Percentiles rank a stretch among this genome's conserved stretches.
phyloP scores from a whole-genome alignment of 1,284 basidiomycete species.

The Golubevia sp. region DNA sequence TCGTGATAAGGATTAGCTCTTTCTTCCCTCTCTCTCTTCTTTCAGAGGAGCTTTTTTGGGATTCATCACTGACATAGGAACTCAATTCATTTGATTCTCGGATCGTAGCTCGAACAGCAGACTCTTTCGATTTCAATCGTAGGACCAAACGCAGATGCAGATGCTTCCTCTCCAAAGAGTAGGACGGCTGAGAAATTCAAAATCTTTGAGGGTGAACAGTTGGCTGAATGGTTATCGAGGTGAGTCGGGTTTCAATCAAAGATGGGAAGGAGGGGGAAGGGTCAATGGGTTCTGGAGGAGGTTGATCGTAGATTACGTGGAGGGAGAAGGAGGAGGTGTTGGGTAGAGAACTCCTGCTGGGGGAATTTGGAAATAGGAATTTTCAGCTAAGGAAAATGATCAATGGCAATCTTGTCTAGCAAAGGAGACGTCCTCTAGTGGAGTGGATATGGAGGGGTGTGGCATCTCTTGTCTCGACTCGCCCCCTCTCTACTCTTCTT shows the following conservation, averaged over 20 bases:
- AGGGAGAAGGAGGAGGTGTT: slow-evolving; percentile 5
- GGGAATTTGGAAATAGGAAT: too few relatives aligned
- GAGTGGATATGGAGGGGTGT: too few relatives aligned
- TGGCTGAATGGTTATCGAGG: slow-evolving; percentile 44
- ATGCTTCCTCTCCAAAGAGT: slow-evolving; percentile 28
- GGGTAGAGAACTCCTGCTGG: slow-evolving; percentile 2
- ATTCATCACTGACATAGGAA: too few relatives aligned
- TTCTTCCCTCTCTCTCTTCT: too few relatives aligned
- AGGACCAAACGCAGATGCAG: slow-evolving; percentile 54
- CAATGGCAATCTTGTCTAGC: too few relatives aligned
- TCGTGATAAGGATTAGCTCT: too few relatives aligned
- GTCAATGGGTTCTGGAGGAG: slow-evolving; percentile 1
- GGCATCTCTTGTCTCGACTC: too few relatives aligned
- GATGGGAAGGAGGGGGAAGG: neutral
- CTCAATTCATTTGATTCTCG: too few relatives aligned
- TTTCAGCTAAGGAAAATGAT: too few relatives aligned
- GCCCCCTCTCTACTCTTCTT: too few relatives aligned
- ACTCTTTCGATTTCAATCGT: slow-evolving; percentile 52
- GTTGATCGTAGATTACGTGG: neutral
- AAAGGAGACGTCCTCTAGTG: too few relatives aligned
- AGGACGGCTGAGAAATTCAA: slow-evolving; percentile 47
- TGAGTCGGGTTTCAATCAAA: neutral
- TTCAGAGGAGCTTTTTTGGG: too few relatives aligned
- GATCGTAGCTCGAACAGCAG: slow-evolving; percentile 47
- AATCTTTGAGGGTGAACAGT: slow-evolving; percentile 49